Base-by-base conservation (phyloP, 257 asterid species). In the Lycium barbarum region DNA sequence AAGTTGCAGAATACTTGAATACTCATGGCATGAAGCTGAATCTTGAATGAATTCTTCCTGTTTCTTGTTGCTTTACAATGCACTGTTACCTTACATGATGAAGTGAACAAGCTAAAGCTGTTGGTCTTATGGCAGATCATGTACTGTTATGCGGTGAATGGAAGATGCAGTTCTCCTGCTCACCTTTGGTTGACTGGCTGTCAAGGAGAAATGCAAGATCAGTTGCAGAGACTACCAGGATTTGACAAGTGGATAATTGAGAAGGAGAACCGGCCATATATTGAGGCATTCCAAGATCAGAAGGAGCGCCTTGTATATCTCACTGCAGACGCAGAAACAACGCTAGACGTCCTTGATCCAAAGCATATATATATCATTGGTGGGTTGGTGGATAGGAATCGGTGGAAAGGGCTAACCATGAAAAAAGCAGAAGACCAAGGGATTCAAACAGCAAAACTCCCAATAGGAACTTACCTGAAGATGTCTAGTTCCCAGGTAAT, bases 181-280 rank as follows among this genome's bases (percentile, higher is more conserved):
- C 99, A 91, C 87, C 91, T 97, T 85, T 97, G 98, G 96, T 91
- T 95, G 91, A 95, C 98, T 61, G 98, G 99, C 71, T 95, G 97
- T 83, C 84, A 86, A 11, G 98, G 98, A 58, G 98, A 93, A 89
- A 95, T 94, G 96, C 94, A 90, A 80, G 89, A 88, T 81, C 95
- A 91, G 82, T 91, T 97, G 86, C 92, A 83, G 86, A 88, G 89
- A 83, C 90, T 94, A 87, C 94, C 98, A 12, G 98, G 98, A 70
- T 97, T 90, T 83, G 98, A 95, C 67, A 97, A 94, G 63, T 97
- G 99, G 99, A 43, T 91, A 76, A 92, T 97, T 12, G 97, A 97
- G 90, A 95, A 93, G 88, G 98, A 97, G 85, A 90, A 79, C 66
- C 85, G 84, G 22, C 91, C 99, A 51, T 97, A 94, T 85, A 70